Percentiles rank a stretch among this genome's conserved stretches.
These are phyloP conservation scores for Ichthyophthirius multifiliis DNA, from an alignment of 169 alveolate genomes.

Conservation along the genomic window DNA sequence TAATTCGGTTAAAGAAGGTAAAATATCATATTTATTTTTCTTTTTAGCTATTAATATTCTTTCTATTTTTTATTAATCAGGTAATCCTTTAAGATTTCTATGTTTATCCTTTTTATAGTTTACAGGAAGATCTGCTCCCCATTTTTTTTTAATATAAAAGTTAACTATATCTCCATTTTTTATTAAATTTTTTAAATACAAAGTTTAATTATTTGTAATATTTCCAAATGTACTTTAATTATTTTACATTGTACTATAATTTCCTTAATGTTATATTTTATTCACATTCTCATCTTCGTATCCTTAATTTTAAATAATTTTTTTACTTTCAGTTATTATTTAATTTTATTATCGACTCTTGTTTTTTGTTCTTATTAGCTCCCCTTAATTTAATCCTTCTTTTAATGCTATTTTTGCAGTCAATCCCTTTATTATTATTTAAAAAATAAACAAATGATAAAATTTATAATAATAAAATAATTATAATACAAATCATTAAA, in stretches of 20 bases:
- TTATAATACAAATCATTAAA: too few relatives aligned
- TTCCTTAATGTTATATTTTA: too few relatives aligned
- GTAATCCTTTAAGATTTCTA: slow-evolving; percentile 48
- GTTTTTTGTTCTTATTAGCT: slow-evolving; percentile 37
- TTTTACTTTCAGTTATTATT: slow-evolving; percentile 47
- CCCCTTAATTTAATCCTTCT: slow-evolving; percentile 46
- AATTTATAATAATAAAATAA: too few relatives aligned
- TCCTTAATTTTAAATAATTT: slow-evolving; percentile 22
- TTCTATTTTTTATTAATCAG: slow-evolving; percentile 37
- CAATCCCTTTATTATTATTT: slow-evolving; percentile 17
- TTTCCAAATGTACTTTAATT: too few relatives aligned
- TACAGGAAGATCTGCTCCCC: slow-evolving; percentile 61
- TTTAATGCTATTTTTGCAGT: slow-evolving; percentile 41
- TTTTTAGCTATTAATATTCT: slow-evolving; percentile 60
- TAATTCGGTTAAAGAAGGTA: slow-evolving; percentile 67
- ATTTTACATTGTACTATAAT: too few relatives aligned
- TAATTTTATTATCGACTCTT: slow-evolving; percentile 44
- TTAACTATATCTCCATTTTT: slow-evolving; percentile 17
- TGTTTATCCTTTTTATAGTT: slow-evolving; percentile 55
- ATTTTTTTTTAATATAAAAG: slow-evolving; percentile 38
- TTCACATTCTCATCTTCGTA: too few relatives aligned
- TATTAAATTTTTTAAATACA: neutral
- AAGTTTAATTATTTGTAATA: too few relatives aligned
- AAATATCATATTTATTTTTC: slow-evolving; percentile 69
- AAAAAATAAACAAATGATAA: too few relatives aligned